Evolutionary conservation across 345 rosid species (phyloP), one percentile per base, ranked within the genome.

Genomic region (Noccaea caerulescens): DNA sequence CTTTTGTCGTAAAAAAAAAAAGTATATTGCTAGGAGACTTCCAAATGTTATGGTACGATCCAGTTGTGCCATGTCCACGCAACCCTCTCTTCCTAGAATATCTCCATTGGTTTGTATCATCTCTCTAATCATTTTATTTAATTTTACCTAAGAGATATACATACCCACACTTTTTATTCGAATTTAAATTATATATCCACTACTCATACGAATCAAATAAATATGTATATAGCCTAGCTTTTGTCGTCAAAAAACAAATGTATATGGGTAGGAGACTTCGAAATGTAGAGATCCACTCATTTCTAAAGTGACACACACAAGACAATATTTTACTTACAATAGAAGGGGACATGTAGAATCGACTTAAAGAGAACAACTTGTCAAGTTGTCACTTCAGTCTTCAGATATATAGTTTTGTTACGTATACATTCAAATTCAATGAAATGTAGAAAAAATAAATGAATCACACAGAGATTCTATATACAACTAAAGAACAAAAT

Each of bases 1-100:
- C 23, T 20, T 20, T 20, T 20, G 23, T 20, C 23, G 23, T 20
- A 1, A 20, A 20, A 20, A 20, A 18, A 18, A 20, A 20, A 20
- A 1, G 23, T 20, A 20, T 20, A 20, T 20, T 20, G 23, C 23
- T 20, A n/a, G 18, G 6, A 18, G 18, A 49, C 12, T 18, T 49
- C 5, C 2, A 49, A 18, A 20, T 49, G 71, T 76, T 7, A 76
- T 76, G 80, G 80, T 76, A 72, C 23, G 80, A 76, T 76, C 76
- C 72, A 49, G 80, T 66, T 77, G 76, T 66, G 37, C 80, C 80
- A 0, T 71, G 76, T 52, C 80, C 80, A 58, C 71, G 80, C 72
- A 71, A 77, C 43, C 80, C 80, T 23, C 54, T 64, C 57, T 72
- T 77, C 47, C 66, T 76, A 44, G 80, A 59, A 71, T 77, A 77